Base-by-base conservation (phyloP, 176 grass and related monocot species). In the Chrysopogon serrulatus region DNA sequence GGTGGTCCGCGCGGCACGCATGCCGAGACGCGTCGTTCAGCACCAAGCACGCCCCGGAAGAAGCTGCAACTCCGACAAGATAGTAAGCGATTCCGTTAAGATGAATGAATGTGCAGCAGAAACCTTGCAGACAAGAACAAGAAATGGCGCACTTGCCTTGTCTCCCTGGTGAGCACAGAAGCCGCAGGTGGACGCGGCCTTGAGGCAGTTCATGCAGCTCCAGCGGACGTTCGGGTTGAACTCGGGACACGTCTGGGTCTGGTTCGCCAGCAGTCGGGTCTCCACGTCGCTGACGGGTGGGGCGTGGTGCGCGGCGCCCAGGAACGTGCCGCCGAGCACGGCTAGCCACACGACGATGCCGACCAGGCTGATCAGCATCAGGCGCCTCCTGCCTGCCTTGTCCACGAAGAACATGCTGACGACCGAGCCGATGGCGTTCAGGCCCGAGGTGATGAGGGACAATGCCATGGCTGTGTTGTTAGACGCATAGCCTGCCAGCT, bases 361-460 rank as follows among this genome's bases (percentile, higher is more conserved):
- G 31, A 95, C 48, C 23, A 98, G 79, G 71, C 96, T 98, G 68
- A 95, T 40, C 76, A 98, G 91, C 80, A 98, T 91, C 56, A 98
- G 84, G 73, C 70, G 85, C 73, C 93, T 79, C 73, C 96, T 87
- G 5, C 93, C 96, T 8, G 77, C 73, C 81, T 91, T 87, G 83
- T 95, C 96, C 18, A 98, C 93, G 70, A 98, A 98, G 86, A 90
- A 95, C 71, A 98, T 95, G 79, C 96, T 95, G 64, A 98, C 93
- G 42, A 95, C 81, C 17, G 96, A 95, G 33, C 96, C 93, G 10
- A 95, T 1, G 23, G 87, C 91, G 73, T 95, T 98, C 67, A 98
- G 89, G 76, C 96, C 96, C 24, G 96, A 95, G 62, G 89, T 92
- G 80, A 98, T 90, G 57, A 98, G 89, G 65, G 96, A 98, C 10